phyloP scores from a whole-genome alignment of 2,329 filamentous ascomycete species.

The Colletotrichum nymphaeae region DNA sequence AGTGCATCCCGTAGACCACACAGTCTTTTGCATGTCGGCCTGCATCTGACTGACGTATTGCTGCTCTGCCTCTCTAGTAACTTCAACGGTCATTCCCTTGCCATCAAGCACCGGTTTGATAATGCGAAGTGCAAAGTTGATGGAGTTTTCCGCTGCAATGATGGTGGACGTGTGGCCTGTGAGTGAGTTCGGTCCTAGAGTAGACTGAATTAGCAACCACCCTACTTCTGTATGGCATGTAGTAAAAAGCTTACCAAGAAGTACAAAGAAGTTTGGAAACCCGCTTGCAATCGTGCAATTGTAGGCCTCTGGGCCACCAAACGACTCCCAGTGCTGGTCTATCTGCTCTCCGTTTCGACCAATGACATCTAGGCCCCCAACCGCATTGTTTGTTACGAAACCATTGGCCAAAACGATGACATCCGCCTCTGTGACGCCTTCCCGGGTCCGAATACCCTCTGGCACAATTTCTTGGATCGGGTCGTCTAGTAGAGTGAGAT shows the following conservation, averaged over 20 bases:
- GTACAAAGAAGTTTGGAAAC: conserved; percentile 74
- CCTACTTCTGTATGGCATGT: too few species aligned
- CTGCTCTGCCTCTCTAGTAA: conserved; percentile 49
- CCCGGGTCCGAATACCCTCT: conserved; percentile 48
- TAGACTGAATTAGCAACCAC: background rate
- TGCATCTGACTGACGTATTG: conserved; percentile 48
- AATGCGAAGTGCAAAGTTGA: conserved; percentile 70
- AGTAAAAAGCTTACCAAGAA: conserved; percentile 54
- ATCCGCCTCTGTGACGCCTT: conserved; percentile 62
- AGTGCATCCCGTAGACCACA: conserved; percentile 45
- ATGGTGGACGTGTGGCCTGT: conserved; percentile 72
- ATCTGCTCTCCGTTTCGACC: conserved; percentile 63
- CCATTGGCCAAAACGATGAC: conserved; percentile 72
- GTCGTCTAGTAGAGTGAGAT: conserved; percentile 59
- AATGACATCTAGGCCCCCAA: conserved; percentile 63
- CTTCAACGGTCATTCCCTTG: conserved; percentile 43
- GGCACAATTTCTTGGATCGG: conserved; percentile 59
- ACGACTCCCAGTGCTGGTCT: conserved; percentile 65
- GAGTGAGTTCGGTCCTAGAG: conserved; percentile 66
- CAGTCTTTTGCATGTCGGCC: conserved; percentile 44
- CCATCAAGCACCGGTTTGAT: conserved; percentile 59
- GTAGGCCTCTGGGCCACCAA: conserved; percentile 72
- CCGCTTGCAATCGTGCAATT: conserved; percentile 67
- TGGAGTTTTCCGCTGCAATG: conserved; percentile 69
- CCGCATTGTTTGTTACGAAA: conserved; percentile 66